Evolutionary conservation across 768 basidiomycete species (phyloP).

Genomic region (Leccinum arenicola): DNA sequence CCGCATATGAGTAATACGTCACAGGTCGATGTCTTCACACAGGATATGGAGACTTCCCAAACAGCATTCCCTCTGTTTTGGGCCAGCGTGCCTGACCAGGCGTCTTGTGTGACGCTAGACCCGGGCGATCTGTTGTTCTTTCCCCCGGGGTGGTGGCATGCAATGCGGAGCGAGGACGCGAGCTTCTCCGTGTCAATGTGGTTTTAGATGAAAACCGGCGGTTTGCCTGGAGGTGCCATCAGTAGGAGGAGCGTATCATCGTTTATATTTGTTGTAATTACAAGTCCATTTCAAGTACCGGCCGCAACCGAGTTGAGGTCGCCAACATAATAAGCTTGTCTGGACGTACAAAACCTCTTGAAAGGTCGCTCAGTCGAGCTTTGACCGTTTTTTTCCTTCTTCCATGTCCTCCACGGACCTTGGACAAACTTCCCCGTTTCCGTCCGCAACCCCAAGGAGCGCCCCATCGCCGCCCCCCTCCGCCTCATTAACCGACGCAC

Average conservation of each 20-base stretch:
- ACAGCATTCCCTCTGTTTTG: slow-evolving; percentile 51
- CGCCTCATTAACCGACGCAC: slow-evolving; percentile 49
- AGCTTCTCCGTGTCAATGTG: slow-evolving; percentile 92
- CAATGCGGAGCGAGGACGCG: slow-evolving; percentile 76
- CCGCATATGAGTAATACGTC: slow-evolving; percentile 80
- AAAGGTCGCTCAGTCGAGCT: slow-evolving; percentile 11
- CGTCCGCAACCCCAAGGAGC: slow-evolving; percentile 23
- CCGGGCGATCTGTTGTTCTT: slow-evolving; percentile 89
- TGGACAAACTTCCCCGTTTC: slow-evolving; percentile 30
- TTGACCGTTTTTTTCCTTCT: background rate
- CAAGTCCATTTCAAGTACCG: slow-evolving; percentile 21
- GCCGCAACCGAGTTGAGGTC: slow-evolving; percentile 27
- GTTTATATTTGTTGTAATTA: slow-evolving; percentile 1
- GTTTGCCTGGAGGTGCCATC: slow-evolving; percentile 22
- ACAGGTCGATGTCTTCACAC: slow-evolving; percentile 69
- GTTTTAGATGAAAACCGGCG: slow-evolving; percentile 54
- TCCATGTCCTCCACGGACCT: slow-evolving; percentile 31
- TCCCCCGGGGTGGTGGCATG: slow-evolving; percentile 95
- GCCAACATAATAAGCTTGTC: background rate
- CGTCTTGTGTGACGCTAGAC: slow-evolving; percentile 59
- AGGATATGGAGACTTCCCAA: slow-evolving; percentile 18
- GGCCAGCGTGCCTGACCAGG: slow-evolving; percentile 52
- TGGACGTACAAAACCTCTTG: background rate
- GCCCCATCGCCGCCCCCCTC: slow-evolving; percentile 31
- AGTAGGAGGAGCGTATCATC: slow-evolving; percentile 1